Evolutionary conservation across 2,329 filamentous ascomycete genomes (phyloP).

Genomic region (Arthrobotrys conoides): DNA sequence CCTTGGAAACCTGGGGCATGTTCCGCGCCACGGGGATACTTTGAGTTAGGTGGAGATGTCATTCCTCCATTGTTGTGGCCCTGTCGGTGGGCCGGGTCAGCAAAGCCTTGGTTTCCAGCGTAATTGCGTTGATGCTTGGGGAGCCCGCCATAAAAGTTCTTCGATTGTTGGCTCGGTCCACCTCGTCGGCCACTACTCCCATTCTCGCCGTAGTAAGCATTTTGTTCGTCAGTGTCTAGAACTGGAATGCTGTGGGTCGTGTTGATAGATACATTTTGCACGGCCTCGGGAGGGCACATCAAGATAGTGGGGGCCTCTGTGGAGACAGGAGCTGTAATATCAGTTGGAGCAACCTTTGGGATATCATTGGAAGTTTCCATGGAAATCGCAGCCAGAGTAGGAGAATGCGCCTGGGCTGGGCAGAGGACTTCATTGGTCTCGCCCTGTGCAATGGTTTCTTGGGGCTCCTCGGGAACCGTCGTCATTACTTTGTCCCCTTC

Average conservation of each 20-base stretch:
- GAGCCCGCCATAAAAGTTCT: slow-evolving; percentile 21
- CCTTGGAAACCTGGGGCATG: slow-evolving; percentile 8
- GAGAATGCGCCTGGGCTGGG: not conserved
- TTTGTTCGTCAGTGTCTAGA: slow-evolving; percentile 10
- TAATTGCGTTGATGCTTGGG: slow-evolving; percentile 27
- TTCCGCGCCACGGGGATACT: slow-evolving; percentile 17
- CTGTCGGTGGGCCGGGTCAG: slow-evolving; percentile 25
- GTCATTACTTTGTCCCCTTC: not conserved
- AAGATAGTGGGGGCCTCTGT: not conserved
- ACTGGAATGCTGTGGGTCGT: slow-evolving; percentile 19
- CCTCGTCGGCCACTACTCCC: slow-evolving; percentile 13
- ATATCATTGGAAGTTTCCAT: not conserved
- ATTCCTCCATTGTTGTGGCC: slow-evolving; percentile 5
- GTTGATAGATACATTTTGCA: not conserved
- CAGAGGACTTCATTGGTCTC: not conserved
- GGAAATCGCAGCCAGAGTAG: not conserved
- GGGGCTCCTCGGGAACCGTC: not conserved
- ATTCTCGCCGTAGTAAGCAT: not conserved
- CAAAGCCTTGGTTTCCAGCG: slow-evolving; percentile 8
- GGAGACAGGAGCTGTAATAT: not conserved
- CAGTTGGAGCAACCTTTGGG: not conserved
- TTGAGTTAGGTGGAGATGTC: slow-evolving; percentile 10
- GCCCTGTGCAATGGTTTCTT: not conserved
- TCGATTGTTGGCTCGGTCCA: not conserved
- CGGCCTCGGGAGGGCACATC: not conserved